Evolutionary conservation across 768 basidiomycete genomes (phyloP).

Genomic region (Suillus luteus): DNA sequence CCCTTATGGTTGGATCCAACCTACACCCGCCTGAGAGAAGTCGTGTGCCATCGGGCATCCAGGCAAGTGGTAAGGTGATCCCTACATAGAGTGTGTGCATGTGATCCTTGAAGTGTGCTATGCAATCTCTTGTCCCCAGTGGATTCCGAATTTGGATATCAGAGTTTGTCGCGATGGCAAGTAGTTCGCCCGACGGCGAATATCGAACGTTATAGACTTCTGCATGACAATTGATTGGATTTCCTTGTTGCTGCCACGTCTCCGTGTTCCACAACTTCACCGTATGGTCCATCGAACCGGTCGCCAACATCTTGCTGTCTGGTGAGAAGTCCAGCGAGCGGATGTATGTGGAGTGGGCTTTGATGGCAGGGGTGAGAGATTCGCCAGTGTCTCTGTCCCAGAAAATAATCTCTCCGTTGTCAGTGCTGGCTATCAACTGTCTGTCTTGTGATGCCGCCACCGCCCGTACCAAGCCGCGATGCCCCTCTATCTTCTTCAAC

Average conservation of each 20-base stretch:
- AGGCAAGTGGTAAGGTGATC: not conserved
- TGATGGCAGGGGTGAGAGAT: not conserved
- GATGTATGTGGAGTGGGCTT: conserved; percentile 1
- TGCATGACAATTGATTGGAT: not conserved
- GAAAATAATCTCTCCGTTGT: not conserved
- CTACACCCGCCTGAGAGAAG: conserved; percentile 1
- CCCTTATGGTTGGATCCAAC: conserved; percentile 1
- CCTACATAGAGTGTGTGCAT: not conserved
- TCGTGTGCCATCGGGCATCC: not conserved
- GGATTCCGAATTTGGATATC: conserved; percentile 2
- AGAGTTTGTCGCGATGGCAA: conserved; percentile 2
- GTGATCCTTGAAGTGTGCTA: conserved; percentile 1
- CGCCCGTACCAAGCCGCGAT: not conserved
- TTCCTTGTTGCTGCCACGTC: not conserved
- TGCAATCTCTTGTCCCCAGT: not conserved
- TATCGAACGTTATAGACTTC: not conserved
- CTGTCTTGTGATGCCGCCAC: conserved; percentile 1
- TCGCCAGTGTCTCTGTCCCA: conserved; percentile 2
- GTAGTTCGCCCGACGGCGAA: conserved; percentile 4
- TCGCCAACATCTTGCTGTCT: not conserved
- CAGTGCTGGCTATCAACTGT: conserved; percentile 2
- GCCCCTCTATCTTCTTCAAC: conserved; percentile 2
- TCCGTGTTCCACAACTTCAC: not conserved
- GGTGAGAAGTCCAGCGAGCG: not conserved
- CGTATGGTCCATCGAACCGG: not conserved